Evolutionary conservation across 177 flowering plant genomes (phyloP), one percentile per base, ranked within the genome.

Genomic region (Vitis hybrid): DNA sequence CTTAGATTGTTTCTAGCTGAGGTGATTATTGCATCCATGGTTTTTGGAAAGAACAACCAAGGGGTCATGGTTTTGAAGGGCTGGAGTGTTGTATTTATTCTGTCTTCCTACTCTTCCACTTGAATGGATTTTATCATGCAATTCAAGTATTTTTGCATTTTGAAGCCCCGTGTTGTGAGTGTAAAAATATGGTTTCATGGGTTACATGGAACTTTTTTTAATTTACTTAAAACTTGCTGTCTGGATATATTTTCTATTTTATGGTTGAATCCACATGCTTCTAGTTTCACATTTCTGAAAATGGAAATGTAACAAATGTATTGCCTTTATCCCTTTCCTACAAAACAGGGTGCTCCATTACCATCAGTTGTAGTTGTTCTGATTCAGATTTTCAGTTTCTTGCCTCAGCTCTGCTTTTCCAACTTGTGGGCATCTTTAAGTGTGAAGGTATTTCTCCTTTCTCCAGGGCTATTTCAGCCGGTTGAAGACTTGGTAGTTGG

Each of bases 121-220:
- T 67, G 81, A 70, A 75, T 78, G 61, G 61, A 57, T 75, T 75
- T 80, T 78, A 60, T 61, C 59, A 55, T 77, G 64, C 83, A 69
- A 62, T 74, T 77, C 74, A 72, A 65, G 6, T 52, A 14, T 62
- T 75, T 70, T 63, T 11, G 69, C 21, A 27, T 11, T 14, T 51
- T 67, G 52, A 24, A 40, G 63, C 46, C 32, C n/a, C 9, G 10
- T 56, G 61, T 12, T 40, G 54, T 30, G 60, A 40, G 61, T 54
- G 70, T 54, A 5, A 12, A 56, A 30, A 10, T 62, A n/a, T 62
- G 35, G 30, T 27, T 27, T 27, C 30, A 27, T 3, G 30, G 30
- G 30, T 27, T 27, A 27, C 13, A 56, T 56, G 27, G 51, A 54
- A 46, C 52, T 4, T 17, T 6, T 27, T 18, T 46, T 17, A 27